phyloP scores from a whole-genome alignment of 192 early-diverging fungal species.

The Coemansia sp. region DNA sequence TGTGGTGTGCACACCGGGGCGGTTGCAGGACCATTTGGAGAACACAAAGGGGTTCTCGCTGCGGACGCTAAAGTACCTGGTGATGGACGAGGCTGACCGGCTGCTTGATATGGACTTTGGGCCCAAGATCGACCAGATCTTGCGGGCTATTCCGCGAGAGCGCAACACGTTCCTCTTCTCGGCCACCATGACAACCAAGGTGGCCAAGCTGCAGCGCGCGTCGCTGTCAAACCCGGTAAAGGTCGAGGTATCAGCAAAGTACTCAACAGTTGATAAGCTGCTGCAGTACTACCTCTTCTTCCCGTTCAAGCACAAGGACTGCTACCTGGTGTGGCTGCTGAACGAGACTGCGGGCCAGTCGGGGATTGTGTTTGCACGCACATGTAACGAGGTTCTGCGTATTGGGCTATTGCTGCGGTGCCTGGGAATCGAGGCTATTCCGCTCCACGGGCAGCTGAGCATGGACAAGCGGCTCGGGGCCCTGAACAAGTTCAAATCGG shows the following conservation, averaged over 20 bases:
- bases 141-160: conserved; percentile 87
- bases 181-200: conserved; percentile 98
- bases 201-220: conserved; percentile 90
- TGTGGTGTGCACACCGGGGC: conserved; percentile 91
- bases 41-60: conserved; percentile 98
- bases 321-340: conserved; percentile 84
- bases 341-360: conserved; percentile 91
- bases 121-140: conserved; percentile 91
- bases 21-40: conserved; percentile 92
- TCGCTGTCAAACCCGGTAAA: conserved; percentile 90
- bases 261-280: conserved; percentile 88
- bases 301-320: conserved; percentile 94
- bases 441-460: conserved; percentile 86
- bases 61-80: conserved; percentile 84
- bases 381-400: conserved; percentile 79
- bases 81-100: conserved; percentile 92
- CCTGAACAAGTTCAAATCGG: conserved; percentile 90
- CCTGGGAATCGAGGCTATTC: conserved; percentile 91
- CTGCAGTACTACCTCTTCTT: conserved; percentile 96
- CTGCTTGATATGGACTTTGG: conserved; percentile 94
- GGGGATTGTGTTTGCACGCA: conserved; percentile 89
- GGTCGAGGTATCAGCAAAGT: conserved; percentile 93
- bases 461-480: conserved; percentile 92
- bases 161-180: conserved; percentile 92
- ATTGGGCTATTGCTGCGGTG: conserved; percentile 83